Percentiles rank a stretch among this genome's conserved stretches.
These are phyloP conservation scores for Acer yangbiense DNA, from an alignment of 345 rosid species.

Conservation along the genomic window DNA sequence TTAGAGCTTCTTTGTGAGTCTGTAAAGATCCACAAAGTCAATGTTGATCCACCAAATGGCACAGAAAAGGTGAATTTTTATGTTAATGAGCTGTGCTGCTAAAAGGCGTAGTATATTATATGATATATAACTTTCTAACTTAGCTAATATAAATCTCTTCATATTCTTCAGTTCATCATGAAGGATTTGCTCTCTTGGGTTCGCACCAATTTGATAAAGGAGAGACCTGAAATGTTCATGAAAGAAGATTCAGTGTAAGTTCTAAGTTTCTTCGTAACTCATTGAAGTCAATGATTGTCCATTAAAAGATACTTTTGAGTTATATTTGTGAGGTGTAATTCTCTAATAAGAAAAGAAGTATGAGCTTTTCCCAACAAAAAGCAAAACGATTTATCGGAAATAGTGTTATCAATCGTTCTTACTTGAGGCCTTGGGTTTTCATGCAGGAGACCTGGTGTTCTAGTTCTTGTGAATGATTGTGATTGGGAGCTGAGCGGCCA, in stretches of 20 bases:
- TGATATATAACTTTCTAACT: not conserved
- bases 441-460: conserved; percentile 87
- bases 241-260: conserved; percentile 94
- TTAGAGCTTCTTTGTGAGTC: conserved; percentile 82
- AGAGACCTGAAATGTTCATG: conserved; percentile 98
- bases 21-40: conserved; percentile 68
- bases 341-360: not conserved
- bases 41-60: conserved; percentile 54
- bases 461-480: conserved; percentile 88
- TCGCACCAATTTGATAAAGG: conserved; percentile 76
- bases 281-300: not conserved
- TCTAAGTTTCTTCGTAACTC: not conserved
- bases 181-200: conserved; percentile 83
- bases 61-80: conserved; percentile 52
- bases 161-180: conserved; percentile 64
- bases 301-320: not conserved
- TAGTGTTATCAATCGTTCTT: not conserved
- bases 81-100: not conserved
- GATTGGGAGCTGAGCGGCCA: conserved; percentile 97
- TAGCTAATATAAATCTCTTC: not conserved
- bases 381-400: not conserved
- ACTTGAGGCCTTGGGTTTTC: conserved; percentile 16
- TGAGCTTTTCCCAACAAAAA: not conserved
- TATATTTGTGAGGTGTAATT: not conserved
- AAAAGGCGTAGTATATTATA: not conserved